phyloP scores from a whole-genome alignment of 2,329 filamentous ascomycete genomes.

The Nigrograna mackinnonii region DNA sequence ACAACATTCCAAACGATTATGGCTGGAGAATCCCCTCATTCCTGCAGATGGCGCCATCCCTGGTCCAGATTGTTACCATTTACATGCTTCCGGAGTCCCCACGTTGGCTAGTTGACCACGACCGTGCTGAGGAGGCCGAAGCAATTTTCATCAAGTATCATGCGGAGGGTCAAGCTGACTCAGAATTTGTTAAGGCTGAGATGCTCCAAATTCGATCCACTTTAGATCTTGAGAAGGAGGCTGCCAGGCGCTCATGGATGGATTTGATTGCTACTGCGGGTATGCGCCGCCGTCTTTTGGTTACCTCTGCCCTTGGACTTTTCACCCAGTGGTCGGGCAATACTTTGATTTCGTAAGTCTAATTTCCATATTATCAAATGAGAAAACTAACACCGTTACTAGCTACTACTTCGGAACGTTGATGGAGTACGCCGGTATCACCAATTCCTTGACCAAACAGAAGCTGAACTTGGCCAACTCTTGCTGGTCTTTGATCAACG shows the following conservation, averaged over 20 bases:
- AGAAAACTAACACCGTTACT: slow-evolving; percentile 6
- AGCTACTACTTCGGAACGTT: slow-evolving; percentile 64
- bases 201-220: slow-evolving; percentile 67
- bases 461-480: slow-evolving; percentile 58
- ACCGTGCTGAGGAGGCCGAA: slow-evolving; percentile 63
- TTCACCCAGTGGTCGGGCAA: slow-evolving; percentile 70
- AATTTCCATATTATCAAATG: background rate
- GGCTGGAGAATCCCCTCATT: slow-evolving; percentile 67
- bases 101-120: slow-evolving; percentile 65
- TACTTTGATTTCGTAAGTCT: slow-evolving; percentile 51
- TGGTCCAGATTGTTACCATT: slow-evolving; percentile 64
- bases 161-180: slow-evolving; percentile 60
- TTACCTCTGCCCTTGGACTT: slow-evolving; percentile 64
- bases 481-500: slow-evolving; percentile 61
- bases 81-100: slow-evolving; percentile 64
- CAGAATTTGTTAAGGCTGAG: slow-evolving; percentile 65
- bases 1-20: slow-evolving; percentile 61
- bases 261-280: slow-evolving; percentile 64
- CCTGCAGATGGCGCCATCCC: slow-evolving; percentile 62
- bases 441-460: slow-evolving; percentile 29
- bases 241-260: slow-evolving; percentile 55
- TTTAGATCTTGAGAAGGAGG: slow-evolving; percentile 58
- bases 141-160: slow-evolving; percentile 64
- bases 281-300: slow-evolving; percentile 64
- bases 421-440: slow-evolving; percentile 63